Evolutionary conservation across 768 basidiomycete genomes (phyloP), one percentile per base, ranked within the genome.

Genomic region (Trametes cingulata): DNA sequence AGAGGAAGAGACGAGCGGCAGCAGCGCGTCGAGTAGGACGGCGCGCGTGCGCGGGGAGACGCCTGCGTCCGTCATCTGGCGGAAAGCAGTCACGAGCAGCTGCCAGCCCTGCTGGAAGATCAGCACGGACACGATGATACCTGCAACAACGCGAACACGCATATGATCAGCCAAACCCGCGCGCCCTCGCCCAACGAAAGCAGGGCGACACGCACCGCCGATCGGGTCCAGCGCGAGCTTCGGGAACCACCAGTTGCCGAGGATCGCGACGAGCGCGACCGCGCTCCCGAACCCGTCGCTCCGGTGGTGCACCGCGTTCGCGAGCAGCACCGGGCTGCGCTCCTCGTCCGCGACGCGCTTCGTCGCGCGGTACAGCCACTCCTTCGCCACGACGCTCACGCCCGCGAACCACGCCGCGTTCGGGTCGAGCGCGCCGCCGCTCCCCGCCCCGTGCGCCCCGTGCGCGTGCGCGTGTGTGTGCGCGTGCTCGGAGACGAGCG

Each of bases 271-370:
- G 56, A 98, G 83, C 12, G 95, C 94, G 54, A 99, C 93, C 49
- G 89, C 66, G 67, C 94, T 95, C 3, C 94, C 95, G 69, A 95
- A 93, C 6, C 93, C 94, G 72, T 99, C 97, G 64, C 92, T 95
- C n/a, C 97, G 84, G 75, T 99, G 97, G 72, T 98, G 96, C 56
- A 95, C 82, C 6, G 96, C 97, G 72, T 98, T 99, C n/a, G 97
- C 97, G 19, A 88, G 78, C 52, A 99, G 75, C 0, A 99, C 97
- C 4, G 93, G 91, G 68, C 90, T 93, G 67, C 87, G 86, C 73
- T 98, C 95, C 67, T 93, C 85, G 58, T 92, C 86, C 12, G 96
- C 97, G 29, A 99, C 95, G 55, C 82, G 84, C 69, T 90, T 90
- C 47, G 95, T 98, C 46, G 88, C 77, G 42, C 95, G 80, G 74